These are phyloP conservation scores for Usnea hakonensis DNA, from an alignment of 495 filamentous ascomycete genomes.

Conservation along the genomic window DNA sequence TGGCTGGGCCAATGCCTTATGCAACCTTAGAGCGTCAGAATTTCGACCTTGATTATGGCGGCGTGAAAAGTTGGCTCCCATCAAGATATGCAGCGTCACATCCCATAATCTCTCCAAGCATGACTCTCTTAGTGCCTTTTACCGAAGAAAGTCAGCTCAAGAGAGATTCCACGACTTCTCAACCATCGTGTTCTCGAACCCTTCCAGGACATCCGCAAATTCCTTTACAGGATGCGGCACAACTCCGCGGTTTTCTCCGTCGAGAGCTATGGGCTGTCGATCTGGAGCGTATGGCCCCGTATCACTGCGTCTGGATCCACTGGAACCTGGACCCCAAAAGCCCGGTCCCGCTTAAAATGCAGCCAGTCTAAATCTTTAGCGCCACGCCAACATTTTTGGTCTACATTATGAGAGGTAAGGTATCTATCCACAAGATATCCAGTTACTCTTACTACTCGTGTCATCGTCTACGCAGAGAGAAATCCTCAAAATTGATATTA, in stretches of 20 bases:
- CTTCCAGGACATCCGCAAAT: slow-evolving; percentile 11
- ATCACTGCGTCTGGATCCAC: too few species aligned
- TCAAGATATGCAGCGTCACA: not conserved
- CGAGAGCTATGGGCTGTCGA: slow-evolving; percentile 13
- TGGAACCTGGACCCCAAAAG: too few species aligned
- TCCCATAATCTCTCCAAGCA: not conserved
- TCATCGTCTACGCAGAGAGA: too few species aligned
- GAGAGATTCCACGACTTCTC: slow-evolving; percentile 1
- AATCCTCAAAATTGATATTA: too few species aligned
- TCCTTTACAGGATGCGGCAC: not conserved
- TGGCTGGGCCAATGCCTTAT: not conserved
- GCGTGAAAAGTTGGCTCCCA: not conserved
- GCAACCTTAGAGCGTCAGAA: not conserved
- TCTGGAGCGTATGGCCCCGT: slow-evolving; percentile 12
- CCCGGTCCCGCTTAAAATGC: too few species aligned
- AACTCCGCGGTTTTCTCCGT: slow-evolving; percentile 9
- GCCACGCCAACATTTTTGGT: too few species aligned
- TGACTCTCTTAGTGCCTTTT: not conserved
- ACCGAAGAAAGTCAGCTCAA: slow-evolving; percentile 5
- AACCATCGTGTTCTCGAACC: not conserved
- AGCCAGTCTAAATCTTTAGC: too few species aligned
- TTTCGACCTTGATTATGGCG: not conserved
- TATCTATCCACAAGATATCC: too few species aligned
- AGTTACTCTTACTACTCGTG: too few species aligned
- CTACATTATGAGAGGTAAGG: too few species aligned